Conservation (phyloP, 169 alveolate genomes). For the Neospora caninum region DNA sequence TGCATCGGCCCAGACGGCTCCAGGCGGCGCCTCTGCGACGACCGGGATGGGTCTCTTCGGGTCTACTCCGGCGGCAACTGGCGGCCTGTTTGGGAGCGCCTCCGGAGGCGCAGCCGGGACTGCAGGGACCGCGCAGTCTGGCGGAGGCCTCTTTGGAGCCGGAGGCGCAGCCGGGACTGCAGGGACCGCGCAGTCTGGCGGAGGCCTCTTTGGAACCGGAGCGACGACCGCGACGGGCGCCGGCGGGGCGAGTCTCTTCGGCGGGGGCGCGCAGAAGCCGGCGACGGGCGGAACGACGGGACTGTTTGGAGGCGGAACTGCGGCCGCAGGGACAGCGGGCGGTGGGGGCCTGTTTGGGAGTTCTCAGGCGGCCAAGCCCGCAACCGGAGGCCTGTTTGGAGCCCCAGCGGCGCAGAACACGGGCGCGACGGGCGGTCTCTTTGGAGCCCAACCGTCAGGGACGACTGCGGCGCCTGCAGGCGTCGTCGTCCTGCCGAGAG, state of each 20-base stretch:
- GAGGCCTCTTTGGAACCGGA: slow-evolving; percentile 9
- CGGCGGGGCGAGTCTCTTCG: background rate
- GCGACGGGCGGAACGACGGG: background rate
- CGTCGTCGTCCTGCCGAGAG: background rate
- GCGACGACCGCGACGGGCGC: background rate
- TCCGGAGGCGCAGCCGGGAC: background rate
- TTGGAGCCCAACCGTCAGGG: background rate
- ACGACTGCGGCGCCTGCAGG: slow-evolving; percentile 8
- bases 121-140: background rate
- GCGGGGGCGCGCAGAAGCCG: background rate
- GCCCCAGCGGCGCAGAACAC: background rate
- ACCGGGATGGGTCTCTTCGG: background rate
- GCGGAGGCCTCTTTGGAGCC: slow-evolving; percentile 13
- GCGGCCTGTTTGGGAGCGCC: background rate
- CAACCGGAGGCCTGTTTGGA: background rate
- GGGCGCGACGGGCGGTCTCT: background rate
- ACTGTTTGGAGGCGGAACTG: slow-evolving; percentile 19
- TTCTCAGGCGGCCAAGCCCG: background rate
- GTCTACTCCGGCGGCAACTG: background rate
- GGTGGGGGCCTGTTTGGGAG: background rate
- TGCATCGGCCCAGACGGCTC: background rate
- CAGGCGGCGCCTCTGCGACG: background rate
- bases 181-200: background rate
- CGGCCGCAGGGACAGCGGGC: background rate
- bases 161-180: background rate